These are phyloP conservation scores for Silene conica DNA, from an alignment of 148 eudicot species.

Conservation along the genomic window DNA sequence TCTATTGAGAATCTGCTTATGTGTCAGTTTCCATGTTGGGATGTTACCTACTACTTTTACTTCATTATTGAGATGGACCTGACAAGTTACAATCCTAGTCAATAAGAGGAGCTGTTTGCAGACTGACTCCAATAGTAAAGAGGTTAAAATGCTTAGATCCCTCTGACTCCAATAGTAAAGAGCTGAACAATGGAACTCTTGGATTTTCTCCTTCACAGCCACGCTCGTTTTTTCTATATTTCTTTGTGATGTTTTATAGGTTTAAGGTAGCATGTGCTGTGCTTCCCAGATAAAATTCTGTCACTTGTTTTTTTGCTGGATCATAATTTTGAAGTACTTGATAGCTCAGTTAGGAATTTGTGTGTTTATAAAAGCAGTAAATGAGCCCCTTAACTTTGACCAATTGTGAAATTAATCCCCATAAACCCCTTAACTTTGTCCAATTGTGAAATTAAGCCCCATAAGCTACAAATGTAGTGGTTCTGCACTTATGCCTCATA, in stretches of 20 bases:
- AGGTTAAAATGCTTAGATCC: too few species aligned
- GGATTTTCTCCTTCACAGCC: neutral
- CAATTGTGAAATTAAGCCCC: too few species aligned
- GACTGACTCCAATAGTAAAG: neutral
- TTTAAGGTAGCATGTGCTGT: neutral
- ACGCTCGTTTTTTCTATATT: neutral
- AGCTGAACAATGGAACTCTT: neutral
- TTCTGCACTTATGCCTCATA: too few species aligned
- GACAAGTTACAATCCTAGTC: neutral
- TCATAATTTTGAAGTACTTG: neutral
- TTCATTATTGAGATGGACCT: neutral
- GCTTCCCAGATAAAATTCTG: neutral
- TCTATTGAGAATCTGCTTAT: neutral
- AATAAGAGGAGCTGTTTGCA: neutral
- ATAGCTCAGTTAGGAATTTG: neutral
- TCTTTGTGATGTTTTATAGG: neutral
- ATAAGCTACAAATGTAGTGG: too few species aligned
- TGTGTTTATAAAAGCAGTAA: too few species aligned
- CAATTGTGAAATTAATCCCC: too few species aligned
- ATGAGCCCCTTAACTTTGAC: too few species aligned
- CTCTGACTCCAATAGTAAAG: neutral
- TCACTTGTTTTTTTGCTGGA: neutral
- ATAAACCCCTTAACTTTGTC: too few species aligned
- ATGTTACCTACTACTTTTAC: neutral
- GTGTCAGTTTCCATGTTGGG: neutral